Base-by-base conservation (phyloP, 352 stramenopile species). In the Phytophthora macrochlamydospora region DNA sequence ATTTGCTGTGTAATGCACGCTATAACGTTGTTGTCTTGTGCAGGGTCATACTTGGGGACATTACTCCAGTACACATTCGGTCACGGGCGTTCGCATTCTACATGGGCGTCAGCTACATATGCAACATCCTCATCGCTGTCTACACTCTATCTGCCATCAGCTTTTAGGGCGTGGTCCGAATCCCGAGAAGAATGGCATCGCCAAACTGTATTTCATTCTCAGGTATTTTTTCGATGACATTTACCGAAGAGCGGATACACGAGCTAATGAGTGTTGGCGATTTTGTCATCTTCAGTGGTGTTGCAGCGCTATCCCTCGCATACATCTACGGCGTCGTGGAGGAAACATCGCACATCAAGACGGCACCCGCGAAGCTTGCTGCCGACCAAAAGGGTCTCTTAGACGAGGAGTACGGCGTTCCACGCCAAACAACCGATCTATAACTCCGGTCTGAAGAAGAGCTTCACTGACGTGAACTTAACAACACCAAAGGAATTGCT, bases 51-150 rank as follows among this genome's bases (percentile, higher is more conserved):
- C 65, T 97, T 29, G 83, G 81, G 14, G 90, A 97, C 48, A 94
- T 97, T 54, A 95, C 94, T 5, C 89, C 89, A 0, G 92, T 95
- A 37, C 75, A 92, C 45, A 90, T 97, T 35, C 84, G 91, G 14
- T 86, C 85, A 13, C 88, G 81, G 33, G 90, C 88, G 30, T 94
- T 97, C 37, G 75, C 83, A 32, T 71, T 97, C 33, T 97, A 94
- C 64, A 95, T 96, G 81, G 78, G 76, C 9, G 71, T 83, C 32
- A 95, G 89, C 60, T 97, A 95, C 68, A 69, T 92, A 7, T 92
- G 86, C 67, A 97, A 97, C 69, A 90, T 94, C 28, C 24, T 90
- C 29, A 81, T 95, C 38, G 84, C 88, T 14, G 77, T 89, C 24
- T 90, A 81, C 66, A 94, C 82, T 32, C 69, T 94, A 24, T 92